phyloP scores from a whole-genome alignment of 1,284 basidiomycete genomes.

The Porodaedalea pini region DNA sequence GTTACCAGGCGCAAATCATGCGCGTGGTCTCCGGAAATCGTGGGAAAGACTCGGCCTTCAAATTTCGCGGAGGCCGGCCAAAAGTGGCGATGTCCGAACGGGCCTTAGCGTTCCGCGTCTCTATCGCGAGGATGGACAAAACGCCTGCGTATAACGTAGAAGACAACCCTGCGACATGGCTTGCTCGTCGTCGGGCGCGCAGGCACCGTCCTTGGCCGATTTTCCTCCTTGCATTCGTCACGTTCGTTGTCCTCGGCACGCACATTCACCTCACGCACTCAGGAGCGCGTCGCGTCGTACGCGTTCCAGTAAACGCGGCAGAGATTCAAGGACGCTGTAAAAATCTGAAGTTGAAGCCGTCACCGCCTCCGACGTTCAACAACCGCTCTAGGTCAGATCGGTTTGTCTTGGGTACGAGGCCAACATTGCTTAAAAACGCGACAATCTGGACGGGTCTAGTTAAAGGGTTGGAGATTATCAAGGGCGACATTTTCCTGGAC shows the following conservation, averaged over 20 bases:
- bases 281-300: not conserved
- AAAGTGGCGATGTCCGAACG: too few relatives aligned
- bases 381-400: conserved; percentile 65
- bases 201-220: conserved; percentile 6
- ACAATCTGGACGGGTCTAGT: conserved; percentile 76
- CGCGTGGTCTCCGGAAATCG: too few relatives aligned
- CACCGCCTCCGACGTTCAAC: conserved; percentile 49
- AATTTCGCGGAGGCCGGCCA: too few relatives aligned
- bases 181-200: not conserved
- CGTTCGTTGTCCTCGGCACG: not conserved
- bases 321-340: conserved; percentile 19
- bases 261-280: not conserved
- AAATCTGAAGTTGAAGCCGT: conserved; percentile 26
- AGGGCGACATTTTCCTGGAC: conserved; percentile 55
- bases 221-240: conserved; percentile 1
- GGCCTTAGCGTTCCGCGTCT: too few relatives aligned
- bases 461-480: conserved; percentile 59
- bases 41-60: too few relatives aligned
- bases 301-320: not conserved
- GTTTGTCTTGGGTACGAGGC: conserved; percentile 60
- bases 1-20: too few relatives aligned
- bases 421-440: conserved; percentile 73
- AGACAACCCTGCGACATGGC: too few relatives aligned
- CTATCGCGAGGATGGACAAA: not conserved
- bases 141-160: too few relatives aligned